phyloP scores from a whole-genome alignment of 108 stramenopile species.

The Nitzschia palea region DNA sequence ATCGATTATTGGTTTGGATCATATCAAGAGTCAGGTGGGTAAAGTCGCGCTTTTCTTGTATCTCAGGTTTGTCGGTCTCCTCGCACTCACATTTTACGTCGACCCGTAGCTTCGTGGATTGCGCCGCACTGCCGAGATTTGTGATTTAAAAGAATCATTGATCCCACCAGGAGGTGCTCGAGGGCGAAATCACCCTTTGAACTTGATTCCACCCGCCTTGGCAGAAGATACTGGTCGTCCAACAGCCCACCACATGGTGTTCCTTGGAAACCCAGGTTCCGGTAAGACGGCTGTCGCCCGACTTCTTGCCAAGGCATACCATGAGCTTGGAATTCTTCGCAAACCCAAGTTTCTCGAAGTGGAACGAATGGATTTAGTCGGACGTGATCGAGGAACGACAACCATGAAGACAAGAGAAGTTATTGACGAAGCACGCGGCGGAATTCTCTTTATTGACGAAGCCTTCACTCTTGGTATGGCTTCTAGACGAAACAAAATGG shows the following conservation, averaged over 20 bases:
- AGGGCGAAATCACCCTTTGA: constrained; percentile 40
- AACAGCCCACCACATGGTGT: constrained; percentile 82
- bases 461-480: constrained; percentile 88
- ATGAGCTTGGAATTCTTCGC: constrained; percentile 82
- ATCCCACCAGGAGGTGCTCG: constrained; percentile 70
- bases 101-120: constrained; percentile 52
- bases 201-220: constrained; percentile 31
- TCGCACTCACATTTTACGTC: not conserved
- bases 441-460: constrained; percentile 91
- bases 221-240: constrained; percentile 62
- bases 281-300: constrained; percentile 97
- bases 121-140: constrained; percentile 85
- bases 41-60: not conserved
- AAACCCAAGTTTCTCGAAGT: constrained; percentile 89
- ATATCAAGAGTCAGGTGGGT: constrained; percentile 87
- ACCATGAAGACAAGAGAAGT: constrained; percentile 86
- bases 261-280: constrained; percentile 94
- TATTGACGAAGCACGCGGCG: constrained; percentile 83
- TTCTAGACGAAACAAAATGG: constrained; percentile 65
- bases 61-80: not conserved
- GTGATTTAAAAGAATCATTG: constrained; percentile 78
- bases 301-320: constrained; percentile 86
- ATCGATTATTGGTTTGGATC: constrained; percentile 85
- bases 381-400: constrained; percentile 67
- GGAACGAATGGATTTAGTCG: constrained; percentile 88